phyloP scores from a whole-genome alignment of 2,329 filamentous ascomycete genomes.

The Pseudofabraea citricarpa region DNA sequence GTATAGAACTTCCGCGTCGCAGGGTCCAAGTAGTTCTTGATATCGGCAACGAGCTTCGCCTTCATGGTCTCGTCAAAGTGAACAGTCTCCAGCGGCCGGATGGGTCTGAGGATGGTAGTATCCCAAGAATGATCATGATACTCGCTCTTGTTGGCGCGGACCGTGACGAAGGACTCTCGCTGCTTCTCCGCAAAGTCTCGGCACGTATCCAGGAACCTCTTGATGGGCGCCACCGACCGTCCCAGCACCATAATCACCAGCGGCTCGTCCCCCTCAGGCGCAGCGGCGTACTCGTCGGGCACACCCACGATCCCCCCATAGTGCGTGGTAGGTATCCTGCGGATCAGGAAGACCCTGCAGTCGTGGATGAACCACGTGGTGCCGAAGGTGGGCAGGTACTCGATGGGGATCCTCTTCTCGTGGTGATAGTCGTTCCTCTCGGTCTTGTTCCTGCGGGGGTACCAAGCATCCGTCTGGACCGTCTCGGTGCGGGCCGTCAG shows the following conservation, averaged over 20 bases:
- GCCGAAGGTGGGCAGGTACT: constrained; percentile 41
- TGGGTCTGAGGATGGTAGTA: constrained; percentile 42
- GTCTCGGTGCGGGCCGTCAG: constrained; percentile 40
- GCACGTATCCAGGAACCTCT: constrained; percentile 38
- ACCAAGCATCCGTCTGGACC: constrained; percentile 30
- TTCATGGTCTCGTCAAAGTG: constrained; percentile 43
- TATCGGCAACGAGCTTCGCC: constrained; percentile 39
- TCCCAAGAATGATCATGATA: constrained; percentile 44
- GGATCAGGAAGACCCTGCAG: constrained; percentile 39
- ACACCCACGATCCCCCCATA: constrained; percentile 22
- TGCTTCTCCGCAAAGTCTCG: constrained; percentile 43
- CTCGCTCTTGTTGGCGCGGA: constrained; percentile 35
- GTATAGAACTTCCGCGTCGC: constrained; percentile 80
- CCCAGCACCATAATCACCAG: constrained; percentile 45
- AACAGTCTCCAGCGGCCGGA: constrained; percentile 44
- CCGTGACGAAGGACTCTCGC: constrained; percentile 44
- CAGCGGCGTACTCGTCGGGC: constrained; percentile 39
- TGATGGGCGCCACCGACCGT: constrained; percentile 44
- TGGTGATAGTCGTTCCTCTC: constrained; percentile 5
- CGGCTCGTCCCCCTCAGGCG: constrained; percentile 38
- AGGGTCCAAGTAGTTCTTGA: constrained; percentile 44
- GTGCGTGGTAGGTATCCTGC: constrained; percentile 36
- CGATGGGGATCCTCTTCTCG: constrained; percentile 29
- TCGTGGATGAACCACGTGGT: constrained; percentile 45
- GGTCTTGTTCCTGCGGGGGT: constrained; percentile 36